phyloP scores from a whole-genome alignment of 768 basidiomycete species.

The Collybia mongolica region DNA sequence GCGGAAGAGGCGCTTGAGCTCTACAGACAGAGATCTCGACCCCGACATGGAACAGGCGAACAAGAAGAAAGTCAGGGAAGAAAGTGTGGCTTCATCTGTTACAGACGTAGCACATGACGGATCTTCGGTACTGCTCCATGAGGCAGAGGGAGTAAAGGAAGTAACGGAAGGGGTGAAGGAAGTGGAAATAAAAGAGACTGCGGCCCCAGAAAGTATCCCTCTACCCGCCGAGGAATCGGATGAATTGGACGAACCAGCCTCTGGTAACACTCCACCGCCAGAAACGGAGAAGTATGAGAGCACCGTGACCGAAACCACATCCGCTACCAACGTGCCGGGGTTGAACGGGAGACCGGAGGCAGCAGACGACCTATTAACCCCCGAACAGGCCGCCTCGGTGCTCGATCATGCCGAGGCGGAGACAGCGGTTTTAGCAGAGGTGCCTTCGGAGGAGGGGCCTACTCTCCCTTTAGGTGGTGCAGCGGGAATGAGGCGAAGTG shows the following conservation, averaged over 20 bases:
- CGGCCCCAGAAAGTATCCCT: constrained; percentile 34
- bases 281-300: constrained; percentile 6
- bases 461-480: not conserved
- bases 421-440: not conserved
- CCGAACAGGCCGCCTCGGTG: not conserved
- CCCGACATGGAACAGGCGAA: constrained; percentile 36
- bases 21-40: constrained; percentile 39
- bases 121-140: constrained; percentile 25
- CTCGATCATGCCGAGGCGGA: not conserved
- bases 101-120: constrained; percentile 16
- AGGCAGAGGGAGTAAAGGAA: constrained; percentile 59
- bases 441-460: not conserved
- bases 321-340: not conserved
- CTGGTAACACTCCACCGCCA: constrained; percentile 19
- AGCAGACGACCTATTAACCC: not conserved
- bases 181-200: constrained; percentile 57
- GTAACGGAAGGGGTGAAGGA: constrained; percentile 70
- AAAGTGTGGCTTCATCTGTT: constrained; percentile 32
- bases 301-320: not conserved
- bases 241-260: constrained; percentile 33
- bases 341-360: not conserved
- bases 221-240: constrained; percentile 37
- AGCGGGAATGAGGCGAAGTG: not conserved
- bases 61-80: constrained; percentile 45
- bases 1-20: constrained; percentile 64